These are phyloP conservation scores for Dysphania ambrosioides DNA, from an alignment of 148 eudicot species.

Conservation along the genomic window DNA sequence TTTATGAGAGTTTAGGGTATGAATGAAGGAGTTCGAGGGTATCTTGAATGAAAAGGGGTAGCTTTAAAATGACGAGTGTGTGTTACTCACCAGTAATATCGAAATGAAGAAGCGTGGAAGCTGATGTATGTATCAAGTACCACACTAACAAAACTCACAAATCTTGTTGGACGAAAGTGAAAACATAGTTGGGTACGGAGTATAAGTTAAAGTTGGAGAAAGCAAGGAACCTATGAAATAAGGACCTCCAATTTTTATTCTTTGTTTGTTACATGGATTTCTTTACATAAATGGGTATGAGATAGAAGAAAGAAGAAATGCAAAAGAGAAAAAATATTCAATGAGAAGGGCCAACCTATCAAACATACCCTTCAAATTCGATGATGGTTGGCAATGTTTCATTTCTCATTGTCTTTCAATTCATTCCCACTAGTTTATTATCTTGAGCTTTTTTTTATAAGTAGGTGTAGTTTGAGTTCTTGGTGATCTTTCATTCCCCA, in stretches of 20 bases:
- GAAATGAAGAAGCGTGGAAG: not conserved
- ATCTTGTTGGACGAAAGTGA: not conserved
- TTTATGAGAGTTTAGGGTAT: no score
- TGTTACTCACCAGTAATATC: slow-evolving; percentile 1
- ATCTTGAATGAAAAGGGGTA: not conserved
- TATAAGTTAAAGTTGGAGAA: not conserved
- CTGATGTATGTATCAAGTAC: not conserved
- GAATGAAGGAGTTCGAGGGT: not conserved
- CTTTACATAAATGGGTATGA: not conserved
- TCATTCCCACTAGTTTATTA: no score
- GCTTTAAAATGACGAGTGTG: not conserved
- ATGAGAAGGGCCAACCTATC: not conserved
- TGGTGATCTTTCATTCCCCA: no score
- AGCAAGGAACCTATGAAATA: not conserved
- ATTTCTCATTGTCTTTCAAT: not conserved
- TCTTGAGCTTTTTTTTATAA: no score
- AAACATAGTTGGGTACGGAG: not conserved
- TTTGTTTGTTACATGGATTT: not conserved
- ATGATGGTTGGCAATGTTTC: no score
- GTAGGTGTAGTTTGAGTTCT: no score
- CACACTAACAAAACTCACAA: not conserved
- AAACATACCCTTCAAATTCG: not conserved
- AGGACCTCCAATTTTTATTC: not conserved
- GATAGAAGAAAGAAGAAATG: no score
- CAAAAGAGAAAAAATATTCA: not conserved